Base-by-base conservation (phyloP, 306 rosid genomes). In the Ceratonia siliqua region DNA sequence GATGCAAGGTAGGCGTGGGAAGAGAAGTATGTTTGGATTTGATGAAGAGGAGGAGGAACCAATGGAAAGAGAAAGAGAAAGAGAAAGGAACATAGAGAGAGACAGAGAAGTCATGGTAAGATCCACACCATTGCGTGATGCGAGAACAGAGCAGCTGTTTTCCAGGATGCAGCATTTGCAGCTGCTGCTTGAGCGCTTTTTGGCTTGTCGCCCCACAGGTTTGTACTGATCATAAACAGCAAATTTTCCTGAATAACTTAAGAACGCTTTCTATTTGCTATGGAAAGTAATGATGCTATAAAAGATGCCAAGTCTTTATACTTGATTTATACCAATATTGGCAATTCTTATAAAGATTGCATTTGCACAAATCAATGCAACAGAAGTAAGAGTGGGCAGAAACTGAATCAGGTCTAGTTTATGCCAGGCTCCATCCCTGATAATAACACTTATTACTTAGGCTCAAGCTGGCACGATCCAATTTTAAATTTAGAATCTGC, bases 151-250 rank as follows among this genome's bases (percentile, higher is more conserved):
- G 2, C 81, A 75, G 9, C 27, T 94, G 18, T 92, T 94, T 74
- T 86, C 93, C 6, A 86, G 76, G 82, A 82, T 81, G 82, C 97
- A 90, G 38, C 99, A 92, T 78, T 76, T 94, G 83, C 96, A 90
- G 20, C 79, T 88, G 74, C 86, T 94, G 73, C 92, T 94, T 24
- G 93, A 90, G 68, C 92, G 97, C 7, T 87, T 94, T 63, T 52
- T 89, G 65, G 92, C 96, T 35, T 88, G 95, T 77, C 99, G 96
- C 32, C 99, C 99, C 43, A 86, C 93, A 89, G 97, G 98, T 92
- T 81, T 38, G 74, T 82, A 12, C 14, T 25, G 0, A 21, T 20
- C 38, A 41, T 0, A 59, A 35, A 33, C 48, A 62, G 10, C 27
- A 62, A 33, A 46, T 49, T 68, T 69, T 5, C 32, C 13, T 62